These are phyloP conservation scores for Priceomyces castillae DNA, from an alignment of 805 yeast species.

Conservation along the genomic window DNA sequence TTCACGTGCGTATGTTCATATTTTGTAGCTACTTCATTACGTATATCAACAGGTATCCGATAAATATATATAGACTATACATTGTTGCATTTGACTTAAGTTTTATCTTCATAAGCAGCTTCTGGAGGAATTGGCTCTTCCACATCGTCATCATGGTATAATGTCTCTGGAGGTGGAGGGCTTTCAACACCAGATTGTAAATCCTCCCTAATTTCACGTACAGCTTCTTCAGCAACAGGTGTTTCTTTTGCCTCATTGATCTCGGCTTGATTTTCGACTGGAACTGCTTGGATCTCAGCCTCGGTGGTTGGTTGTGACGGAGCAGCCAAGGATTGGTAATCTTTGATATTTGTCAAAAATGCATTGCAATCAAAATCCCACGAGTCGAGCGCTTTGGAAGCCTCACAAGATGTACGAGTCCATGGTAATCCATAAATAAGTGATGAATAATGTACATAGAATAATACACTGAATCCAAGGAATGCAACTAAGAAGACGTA, in stretches of 20 bases:
- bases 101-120: slow-evolving; percentile 8
- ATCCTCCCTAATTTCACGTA: slow-evolving; percentile 8
- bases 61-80: background rate
- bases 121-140: slow-evolving; percentile 12
- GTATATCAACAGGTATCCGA: no score
- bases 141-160: slow-evolving; percentile 6
- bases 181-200: slow-evolving; percentile 4
- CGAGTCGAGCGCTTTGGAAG: slow-evolving; percentile 53
- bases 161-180: slow-evolving; percentile 8
- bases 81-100: background rate
- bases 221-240: slow-evolving; percentile 9
- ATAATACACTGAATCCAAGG: slow-evolving; percentile 47
- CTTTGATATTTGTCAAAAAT: slow-evolving; percentile 38
- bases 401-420: slow-evolving; percentile 67
- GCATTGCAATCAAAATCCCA: slow-evolving; percentile 90
- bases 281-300: slow-evolving; percentile 11
- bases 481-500: slow-evolving; percentile 47
- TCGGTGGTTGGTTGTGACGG: slow-evolving; percentile 5
- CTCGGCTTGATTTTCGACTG: slow-evolving; percentile 15
- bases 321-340: slow-evolving; percentile 17
- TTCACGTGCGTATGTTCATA: background rate
- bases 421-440: slow-evolving; percentile 76
- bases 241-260: slow-evolving; percentile 26
- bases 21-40: no score
- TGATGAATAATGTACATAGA: slow-evolving; percentile 65